These are phyloP conservation scores for Amanita exitialis DNA, from an alignment of 768 basidiomycete species.

Conservation along the genomic window DNA sequence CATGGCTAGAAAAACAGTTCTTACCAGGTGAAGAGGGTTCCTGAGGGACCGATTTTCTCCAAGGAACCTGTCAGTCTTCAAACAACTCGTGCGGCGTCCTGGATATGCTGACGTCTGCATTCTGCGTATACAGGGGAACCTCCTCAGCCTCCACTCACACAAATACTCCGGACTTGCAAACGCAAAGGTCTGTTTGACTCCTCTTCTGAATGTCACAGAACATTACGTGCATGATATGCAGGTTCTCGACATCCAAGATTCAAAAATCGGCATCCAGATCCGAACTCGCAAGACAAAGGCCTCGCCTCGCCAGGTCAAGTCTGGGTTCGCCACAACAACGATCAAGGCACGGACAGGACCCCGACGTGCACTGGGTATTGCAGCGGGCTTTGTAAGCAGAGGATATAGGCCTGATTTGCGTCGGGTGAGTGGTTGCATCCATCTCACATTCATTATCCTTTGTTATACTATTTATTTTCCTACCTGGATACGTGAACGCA, in stretches of 20 bases:
- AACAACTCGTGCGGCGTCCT: neutral
- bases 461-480: slow-evolving; percentile 7
- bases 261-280: slow-evolving; percentile 47
- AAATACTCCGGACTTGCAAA: slow-evolving; percentile 90
- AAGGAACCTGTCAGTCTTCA: slow-evolving; percentile 63
- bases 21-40: slow-evolving; percentile 70
- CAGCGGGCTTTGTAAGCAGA: slow-evolving; percentile 45
- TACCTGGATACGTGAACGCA: slow-evolving; percentile 17
- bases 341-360: slow-evolving; percentile 63
- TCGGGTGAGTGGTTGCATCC: slow-evolving; percentile 38
- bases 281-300: slow-evolving; percentile 57
- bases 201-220: neutral
- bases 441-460: slow-evolving; percentile 4
- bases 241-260: slow-evolving; percentile 57
- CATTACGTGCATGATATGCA: slow-evolving; percentile 18
- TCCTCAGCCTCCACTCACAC: slow-evolving; percentile 81
- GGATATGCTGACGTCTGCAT: neutral
- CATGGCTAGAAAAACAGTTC: slow-evolving; percentile 64
- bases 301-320: slow-evolving; percentile 36
- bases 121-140: slow-evolving; percentile 55
- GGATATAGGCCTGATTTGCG: slow-evolving; percentile 77
- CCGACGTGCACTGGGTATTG: slow-evolving; percentile 62
- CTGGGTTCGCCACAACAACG: slow-evolving; percentile 35
- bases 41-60: slow-evolving; percentile 72
- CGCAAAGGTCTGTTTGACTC: slow-evolving; percentile 45